Evolutionary conservation across 2,329 filamentous ascomycete species (phyloP).

Genomic region (Neophaeococcomyces mojaviensis): DNA sequence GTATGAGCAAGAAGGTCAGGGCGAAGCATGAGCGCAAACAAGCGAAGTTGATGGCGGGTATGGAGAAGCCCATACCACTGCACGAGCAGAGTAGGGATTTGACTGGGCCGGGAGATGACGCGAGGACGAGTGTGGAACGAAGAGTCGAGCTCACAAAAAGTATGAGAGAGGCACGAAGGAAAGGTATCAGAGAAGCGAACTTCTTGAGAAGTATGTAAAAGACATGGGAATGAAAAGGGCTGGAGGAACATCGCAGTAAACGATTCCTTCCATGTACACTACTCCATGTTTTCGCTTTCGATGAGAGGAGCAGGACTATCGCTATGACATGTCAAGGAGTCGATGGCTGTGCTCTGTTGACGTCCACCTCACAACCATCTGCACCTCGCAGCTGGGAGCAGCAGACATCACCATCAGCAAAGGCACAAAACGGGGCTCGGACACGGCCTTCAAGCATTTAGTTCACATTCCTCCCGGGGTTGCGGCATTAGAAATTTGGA

Average conservation of each 20-base stretch:
- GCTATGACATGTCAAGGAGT: not conserved
- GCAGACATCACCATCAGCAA: too few species aligned
- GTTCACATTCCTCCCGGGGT: too few species aligned
- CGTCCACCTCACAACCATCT: too few species aligned
- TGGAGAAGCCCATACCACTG: conserved; percentile 36
- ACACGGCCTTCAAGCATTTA: too few species aligned
- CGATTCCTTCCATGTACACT: not conserved
- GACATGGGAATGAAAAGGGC: not conserved
- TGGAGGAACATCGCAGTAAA: not conserved
- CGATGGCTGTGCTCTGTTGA: not conserved
- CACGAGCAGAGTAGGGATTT: conserved; percentile 41
- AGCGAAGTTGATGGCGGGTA: conserved; percentile 32
- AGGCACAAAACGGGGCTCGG: too few species aligned
- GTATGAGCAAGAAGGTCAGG: conserved; percentile 41
- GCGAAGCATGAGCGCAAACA: conserved; percentile 41
- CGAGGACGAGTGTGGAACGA: conserved; percentile 31
- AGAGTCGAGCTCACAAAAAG: conserved; percentile 37
- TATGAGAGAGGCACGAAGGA: conserved; percentile 37
- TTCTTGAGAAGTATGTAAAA: conserved; percentile 41
- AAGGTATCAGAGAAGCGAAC: conserved; percentile 40
- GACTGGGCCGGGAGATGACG: conserved; percentile 32
- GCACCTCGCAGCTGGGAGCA: too few species aligned
- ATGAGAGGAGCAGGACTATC: too few species aligned
- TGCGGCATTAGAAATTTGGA: too few species aligned
- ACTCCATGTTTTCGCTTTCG: too few species aligned